Base-by-base conservation (phyloP, 176 grass and related monocot species). In the Areca catechu region DNA sequence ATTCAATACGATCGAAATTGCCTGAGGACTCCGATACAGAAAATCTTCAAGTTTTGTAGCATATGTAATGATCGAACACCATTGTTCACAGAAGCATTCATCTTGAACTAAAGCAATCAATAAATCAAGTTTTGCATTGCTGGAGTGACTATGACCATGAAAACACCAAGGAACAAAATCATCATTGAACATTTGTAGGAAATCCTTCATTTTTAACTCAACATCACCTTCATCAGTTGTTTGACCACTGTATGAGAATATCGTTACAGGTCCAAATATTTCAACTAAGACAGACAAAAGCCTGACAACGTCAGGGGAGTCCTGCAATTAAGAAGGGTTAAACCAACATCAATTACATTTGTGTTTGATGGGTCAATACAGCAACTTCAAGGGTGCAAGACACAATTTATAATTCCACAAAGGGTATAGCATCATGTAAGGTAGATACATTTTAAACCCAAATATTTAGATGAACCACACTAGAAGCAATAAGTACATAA, bases 111-210 rank as follows among this genome's bases (percentile, higher is more conserved):
- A 94, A 63, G 75, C 62, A 63, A 97, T 73, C 56, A 97, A 58
- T 22, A 97, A 63, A 77, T 91, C 86, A 24, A 97, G 82, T 74
- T 97, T 91, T 66, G 75, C 70, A 61, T 50, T 76, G 71, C 56
- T 74, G 17, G 75, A 79, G 57, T 56, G 63, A 83, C 74, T 57
- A 66, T 84, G 73, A 22, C 58, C 74, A 57, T 85, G 66, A 61
- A 90, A 88, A 78, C 92, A 97, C 86, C 86, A 97, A 72, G 86
- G 86, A 56, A 81, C 50, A 62, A 97, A 76, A 30, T 88, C 78
- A 76, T 67, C 54, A 49, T 85, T 88, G 54, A 90, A 90, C 47
- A 69, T 24, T 23, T 74, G 76, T 57, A 97, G 22, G 75, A 90
- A 97, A 50, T 63, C 30, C 57, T 86, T 64, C 52, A 68, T 64